A percentile compares a stretch with the other conserved stretches of the same genome.
Evolutionary conservation across 805 yeast genomes (phyloP).

Genomic region (Candida schatavii): DNA sequence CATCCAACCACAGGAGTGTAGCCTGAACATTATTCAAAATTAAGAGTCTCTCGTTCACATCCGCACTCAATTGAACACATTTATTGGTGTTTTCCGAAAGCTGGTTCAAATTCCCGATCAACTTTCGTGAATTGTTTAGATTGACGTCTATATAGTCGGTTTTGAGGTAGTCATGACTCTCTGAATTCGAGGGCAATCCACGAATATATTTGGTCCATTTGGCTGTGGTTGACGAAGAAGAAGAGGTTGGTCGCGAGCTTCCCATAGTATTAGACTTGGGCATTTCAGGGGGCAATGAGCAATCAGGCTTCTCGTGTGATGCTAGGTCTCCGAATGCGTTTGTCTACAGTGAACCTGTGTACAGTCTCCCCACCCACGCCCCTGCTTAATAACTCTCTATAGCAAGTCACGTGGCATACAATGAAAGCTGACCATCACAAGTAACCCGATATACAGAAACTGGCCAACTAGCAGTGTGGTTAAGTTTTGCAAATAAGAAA

Average conservation of each 20-base stretch:
- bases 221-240: neutral
- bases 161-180: slow-evolving; percentile 30
- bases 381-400: too few relatives aligned
- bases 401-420: too few relatives aligned
- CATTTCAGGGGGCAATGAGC: too few relatives aligned
- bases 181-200: slow-evolving; percentile 32
- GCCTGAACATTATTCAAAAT: slow-evolving; percentile 17
- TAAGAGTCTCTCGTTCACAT: slow-evolving; percentile 15
- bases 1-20: slow-evolving; percentile 24
- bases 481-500: too few relatives aligned
- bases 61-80: slow-evolving; percentile 7
- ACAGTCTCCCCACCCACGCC: too few relatives aligned
- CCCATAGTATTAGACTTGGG: too few relatives aligned
- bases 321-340: too few relatives aligned
- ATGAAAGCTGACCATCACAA: too few relatives aligned
- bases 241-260: neutral
- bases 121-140: slow-evolving; percentile 34
- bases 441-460: too few relatives aligned
- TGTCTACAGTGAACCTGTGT: too few relatives aligned
- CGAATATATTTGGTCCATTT: slow-evolving; percentile 28
- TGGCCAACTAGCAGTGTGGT: too few relatives aligned
- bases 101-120: slow-evolving; percentile 21
- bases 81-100: slow-evolving; percentile 9
- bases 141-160: slow-evolving; percentile 37
- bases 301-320: too few relatives aligned